Evolutionary conservation across 2,329 filamentous ascomycete genomes (phyloP).

Genomic region (Pyrenophora teres): DNA sequence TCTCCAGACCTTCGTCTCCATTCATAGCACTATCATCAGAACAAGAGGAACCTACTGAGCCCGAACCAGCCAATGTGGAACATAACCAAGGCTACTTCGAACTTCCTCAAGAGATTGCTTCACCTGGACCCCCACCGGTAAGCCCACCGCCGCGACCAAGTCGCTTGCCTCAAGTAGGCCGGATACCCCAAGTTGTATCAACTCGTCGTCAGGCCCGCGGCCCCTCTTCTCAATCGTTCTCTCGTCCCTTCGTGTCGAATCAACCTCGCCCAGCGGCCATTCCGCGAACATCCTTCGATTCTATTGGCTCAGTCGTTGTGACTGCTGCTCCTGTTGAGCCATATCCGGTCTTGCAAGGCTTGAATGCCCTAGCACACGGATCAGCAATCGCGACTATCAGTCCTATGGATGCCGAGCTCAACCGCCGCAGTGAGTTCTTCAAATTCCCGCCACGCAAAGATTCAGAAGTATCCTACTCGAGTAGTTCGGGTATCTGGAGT

Average conservation of each 20-base stretch:
- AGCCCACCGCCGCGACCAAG: conserved; percentile 57
- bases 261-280: conserved; percentile 48
- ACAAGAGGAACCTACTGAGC: conserved; percentile 5
- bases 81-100: conserved; percentile 7
- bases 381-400: conserved; percentile 47
- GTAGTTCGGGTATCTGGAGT: conserved; percentile 65
- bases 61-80: background rate
- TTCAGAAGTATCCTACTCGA: conserved; percentile 70
- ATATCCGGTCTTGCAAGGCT: conserved; percentile 43
- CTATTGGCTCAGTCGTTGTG: conserved; percentile 32
- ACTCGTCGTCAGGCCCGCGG: conserved; percentile 65
- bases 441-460: conserved; percentile 73
- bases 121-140: conserved; percentile 31
- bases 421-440: conserved; percentile 67
- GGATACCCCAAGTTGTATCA: conserved; percentile 82
- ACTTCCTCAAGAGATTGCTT: conserved; percentile 23
- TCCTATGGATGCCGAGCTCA: conserved; percentile 38
- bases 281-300: conserved; percentile 42
- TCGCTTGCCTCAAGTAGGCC: conserved; percentile 78
- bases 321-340: conserved; percentile 38
- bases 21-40: conserved; percentile 25
- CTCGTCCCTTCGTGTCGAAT: conserved; percentile 70
- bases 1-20: conserved; percentile 40
- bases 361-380: conserved; percentile 42
- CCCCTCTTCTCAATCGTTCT: conserved; percentile 79